These are phyloP conservation scores for Cyberlindnera americana DNA, from an alignment of 805 yeast genomes.

Conservation along the genomic window DNA sequence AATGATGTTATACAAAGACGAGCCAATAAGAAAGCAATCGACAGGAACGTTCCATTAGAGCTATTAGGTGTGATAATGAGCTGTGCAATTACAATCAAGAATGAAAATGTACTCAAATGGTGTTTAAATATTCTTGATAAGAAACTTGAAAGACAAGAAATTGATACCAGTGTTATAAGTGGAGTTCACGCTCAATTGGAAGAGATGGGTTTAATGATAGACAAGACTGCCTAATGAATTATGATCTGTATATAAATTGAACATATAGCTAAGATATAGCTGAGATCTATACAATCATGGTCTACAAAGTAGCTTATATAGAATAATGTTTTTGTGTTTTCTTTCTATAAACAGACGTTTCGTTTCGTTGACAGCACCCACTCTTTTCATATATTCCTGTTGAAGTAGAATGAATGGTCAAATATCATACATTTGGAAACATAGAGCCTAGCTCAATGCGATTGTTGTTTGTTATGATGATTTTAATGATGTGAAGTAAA, in stretches of 20 bases:
- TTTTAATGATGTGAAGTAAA: not conserved
- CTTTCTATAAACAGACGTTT: constrained; percentile 2
- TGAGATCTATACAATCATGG: too few relatives aligned
- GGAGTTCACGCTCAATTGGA: not conserved
- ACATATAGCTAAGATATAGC: too few relatives aligned
- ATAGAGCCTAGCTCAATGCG: not conserved
- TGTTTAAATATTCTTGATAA: constrained; percentile 6
- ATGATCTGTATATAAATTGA: not conserved
- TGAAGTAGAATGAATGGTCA: too few relatives aligned
- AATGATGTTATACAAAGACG: constrained; percentile 4
- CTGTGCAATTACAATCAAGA: constrained; percentile 10
- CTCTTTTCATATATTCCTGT: not conserved
- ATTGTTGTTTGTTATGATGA: not conserved
- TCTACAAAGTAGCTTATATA: not conserved
- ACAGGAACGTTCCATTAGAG: constrained; percentile 9
- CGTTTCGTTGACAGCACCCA: not conserved
- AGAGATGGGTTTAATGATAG: not conserved
- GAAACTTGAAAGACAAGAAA: not conserved
- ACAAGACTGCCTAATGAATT: constrained; percentile 2
- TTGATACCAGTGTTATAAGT: not conserved
- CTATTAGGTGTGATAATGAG: constrained; percentile 10
- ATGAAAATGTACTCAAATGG: constrained; percentile 14
- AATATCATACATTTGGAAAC: too few relatives aligned
- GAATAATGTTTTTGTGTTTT: not conserved
- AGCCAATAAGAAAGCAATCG: constrained; percentile 1